Percentiles rank a stretch among this genome's conserved stretches.
Evolutionary conservation across 108 stramenopile genomes (phyloP).

Genomic region (Ochromonas danica): DNA sequence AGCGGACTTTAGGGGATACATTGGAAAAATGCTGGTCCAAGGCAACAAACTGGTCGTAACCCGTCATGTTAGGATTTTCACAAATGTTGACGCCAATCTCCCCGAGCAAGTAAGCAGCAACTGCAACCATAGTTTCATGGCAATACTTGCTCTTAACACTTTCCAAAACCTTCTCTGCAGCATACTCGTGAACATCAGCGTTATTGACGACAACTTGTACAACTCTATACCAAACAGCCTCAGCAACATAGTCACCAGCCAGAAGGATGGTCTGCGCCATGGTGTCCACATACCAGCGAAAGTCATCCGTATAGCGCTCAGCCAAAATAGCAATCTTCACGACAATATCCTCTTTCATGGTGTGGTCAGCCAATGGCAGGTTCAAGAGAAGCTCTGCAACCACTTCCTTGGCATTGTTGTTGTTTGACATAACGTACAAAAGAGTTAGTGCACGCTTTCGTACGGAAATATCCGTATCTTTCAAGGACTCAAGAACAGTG

Average conservation of each 20-base stretch:
- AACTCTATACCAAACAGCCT: conserved; percentile 95
- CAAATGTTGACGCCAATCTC: conserved; percentile 95
- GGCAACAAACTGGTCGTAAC: conserved; percentile 79
- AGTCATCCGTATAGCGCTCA: conserved; percentile 90
- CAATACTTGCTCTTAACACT: conserved; percentile 74
- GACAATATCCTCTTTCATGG: conserved; percentile 91
- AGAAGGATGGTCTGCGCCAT: conserved; percentile 86
- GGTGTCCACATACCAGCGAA: conserved; percentile 95
- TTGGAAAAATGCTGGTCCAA: conserved; percentile 88
- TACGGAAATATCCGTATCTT: conserved; percentile 93
- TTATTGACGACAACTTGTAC: conserved; percentile 97
- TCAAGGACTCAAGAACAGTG: conserved; percentile 81
- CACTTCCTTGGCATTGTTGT: conserved; percentile 80
- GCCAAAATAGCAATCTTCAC: conserved; percentile 96
- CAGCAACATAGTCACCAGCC: conserved; percentile 90
- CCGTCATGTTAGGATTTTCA: conserved; percentile 68
- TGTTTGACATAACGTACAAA: conserved; percentile 93
- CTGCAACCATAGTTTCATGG: conserved; percentile 83
- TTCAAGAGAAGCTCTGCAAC: conserved; percentile 90
- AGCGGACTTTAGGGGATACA: conserved; percentile 65
- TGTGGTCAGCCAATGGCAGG: conserved; percentile 74
- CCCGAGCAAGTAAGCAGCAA: conserved; percentile 91
- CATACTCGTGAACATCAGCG: conserved; percentile 87
- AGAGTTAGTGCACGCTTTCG: conserved; percentile 87
- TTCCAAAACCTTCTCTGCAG: conserved; percentile 78